Evolutionary conservation across 2,329 filamentous ascomycete species (phyloP).

Genomic region (Apiospora saccharicola): DNA sequence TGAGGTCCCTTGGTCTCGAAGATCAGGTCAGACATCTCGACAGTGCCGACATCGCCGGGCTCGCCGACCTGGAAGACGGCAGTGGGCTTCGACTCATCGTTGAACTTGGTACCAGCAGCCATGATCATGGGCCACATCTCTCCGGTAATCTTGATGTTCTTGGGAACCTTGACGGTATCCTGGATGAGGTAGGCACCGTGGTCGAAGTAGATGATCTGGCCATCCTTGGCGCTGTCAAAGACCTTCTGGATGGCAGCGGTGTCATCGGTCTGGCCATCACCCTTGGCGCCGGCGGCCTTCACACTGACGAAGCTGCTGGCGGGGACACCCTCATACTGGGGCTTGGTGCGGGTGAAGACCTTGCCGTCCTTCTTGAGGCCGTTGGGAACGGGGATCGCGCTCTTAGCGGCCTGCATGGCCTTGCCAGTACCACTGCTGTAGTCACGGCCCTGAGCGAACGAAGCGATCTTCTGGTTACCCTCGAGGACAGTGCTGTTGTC

Average conservation of each 20-base stretch:
- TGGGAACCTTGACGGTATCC: conserved; percentile 75
- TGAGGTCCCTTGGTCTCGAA: conserved; percentile 84
- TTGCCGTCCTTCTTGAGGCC: conserved; percentile 70
- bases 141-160: conserved; percentile 85
- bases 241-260: conserved; percentile 83
- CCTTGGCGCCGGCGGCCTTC: conserved; percentile 82
- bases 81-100: conserved; percentile 76
- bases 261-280: conserved; percentile 88
- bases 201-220: conserved; percentile 77
- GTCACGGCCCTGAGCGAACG: conserved; percentile 81
- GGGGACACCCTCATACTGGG: conserved; percentile 78
- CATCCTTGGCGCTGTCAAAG: conserved; percentile 70
- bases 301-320: conserved; percentile 81
- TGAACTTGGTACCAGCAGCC: conserved; percentile 77
- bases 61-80: conserved; percentile 88
- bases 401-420: conserved; percentile 66
- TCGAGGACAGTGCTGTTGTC: conserved; percentile 68
- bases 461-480: conserved; percentile 72
- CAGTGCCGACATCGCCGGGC: conserved; percentile 75
- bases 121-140: conserved; percentile 93
- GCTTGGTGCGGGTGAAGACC: conserved; percentile 85
- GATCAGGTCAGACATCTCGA: conserved; percentile 89
- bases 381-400: conserved; percentile 67
- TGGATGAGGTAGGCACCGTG: conserved; percentile 77
- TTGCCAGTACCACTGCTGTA: conserved; percentile 62